Conservation (phyloP, 2,329 filamentous ascomycete genomes). For the Penicillium janthinellum region DNA sequence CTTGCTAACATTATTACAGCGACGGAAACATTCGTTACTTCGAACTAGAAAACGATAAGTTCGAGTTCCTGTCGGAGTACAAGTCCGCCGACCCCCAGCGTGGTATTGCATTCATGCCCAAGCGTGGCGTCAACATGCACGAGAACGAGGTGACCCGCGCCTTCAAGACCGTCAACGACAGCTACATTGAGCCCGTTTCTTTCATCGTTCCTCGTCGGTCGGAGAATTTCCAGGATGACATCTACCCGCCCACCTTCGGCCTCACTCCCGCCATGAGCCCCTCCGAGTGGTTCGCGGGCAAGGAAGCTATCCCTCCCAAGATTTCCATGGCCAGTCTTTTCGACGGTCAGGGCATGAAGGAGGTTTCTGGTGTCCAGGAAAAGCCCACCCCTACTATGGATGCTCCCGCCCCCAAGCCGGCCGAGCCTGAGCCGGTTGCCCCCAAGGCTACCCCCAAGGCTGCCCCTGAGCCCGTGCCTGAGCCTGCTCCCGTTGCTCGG, state of each 20-base stretch:
- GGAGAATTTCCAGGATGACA: conserved; percentile 95
- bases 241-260: conserved; percentile 85
- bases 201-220: conserved; percentile 94
- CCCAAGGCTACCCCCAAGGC: conserved; percentile 30
- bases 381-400: conserved; percentile 38
- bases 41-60: conserved; percentile 98
- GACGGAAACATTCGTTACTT: conserved; percentile 99
- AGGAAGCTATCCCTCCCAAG: conserved; percentile 81
- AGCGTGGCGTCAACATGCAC: conserved; percentile 92
- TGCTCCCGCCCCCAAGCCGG: conserved; percentile 52
- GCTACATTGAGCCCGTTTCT: conserved; percentile 92
- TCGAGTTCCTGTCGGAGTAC: conserved; percentile 95
- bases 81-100: conserved; percentile 95
- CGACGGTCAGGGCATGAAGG: conserved; percentile 77
- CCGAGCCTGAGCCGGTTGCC: conserved; percentile 44
- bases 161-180: conserved; percentile 95
- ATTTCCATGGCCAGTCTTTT: conserved; percentile 92
- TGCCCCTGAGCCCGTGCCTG: conserved; percentile 31
- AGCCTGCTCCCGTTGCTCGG: conserved; percentile 42
- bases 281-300: conserved; percentile 82
- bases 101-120: conserved; percentile 90
- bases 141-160: conserved; percentile 95
- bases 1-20: conserved; percentile 49
- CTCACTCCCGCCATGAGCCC: conserved; percentile 77
- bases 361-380: conserved; percentile 60